A percentile compares a stretch with the other conserved stretches of the same genome.
phyloP scores from a whole-genome alignment of 371 early-diverging fungal genomes.

The Mortierella sp. region DNA sequence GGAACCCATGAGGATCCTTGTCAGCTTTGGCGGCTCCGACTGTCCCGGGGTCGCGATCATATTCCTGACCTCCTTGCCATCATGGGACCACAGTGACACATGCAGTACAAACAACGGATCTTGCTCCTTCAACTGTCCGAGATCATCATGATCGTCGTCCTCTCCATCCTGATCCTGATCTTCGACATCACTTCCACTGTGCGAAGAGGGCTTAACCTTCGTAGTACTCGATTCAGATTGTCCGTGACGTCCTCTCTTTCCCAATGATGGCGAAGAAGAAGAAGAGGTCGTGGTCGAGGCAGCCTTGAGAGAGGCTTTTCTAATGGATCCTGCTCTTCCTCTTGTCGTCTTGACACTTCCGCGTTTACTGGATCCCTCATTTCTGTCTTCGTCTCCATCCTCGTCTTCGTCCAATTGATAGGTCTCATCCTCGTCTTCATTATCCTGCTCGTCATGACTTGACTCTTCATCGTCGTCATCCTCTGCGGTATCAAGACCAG shows the following conservation, averaged over 20 bases:
- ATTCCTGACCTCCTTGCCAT: slow-evolving; percentile 64
- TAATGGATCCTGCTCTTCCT: slow-evolving; percentile 12
- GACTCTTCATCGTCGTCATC: slow-evolving; percentile 5
- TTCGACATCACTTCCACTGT: slow-evolving; percentile 15
- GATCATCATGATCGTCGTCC: slow-evolving; percentile 1
- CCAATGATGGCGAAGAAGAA: slow-evolving; percentile 16
- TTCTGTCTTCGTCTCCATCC: slow-evolving; percentile 1
- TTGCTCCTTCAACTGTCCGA: slow-evolving; percentile 6
- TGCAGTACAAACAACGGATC: slow-evolving; percentile 81
- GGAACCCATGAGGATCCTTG: slow-evolving; percentile 81
- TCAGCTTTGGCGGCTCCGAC: slow-evolving; percentile 66
- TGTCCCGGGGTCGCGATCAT: slow-evolving; percentile 60
- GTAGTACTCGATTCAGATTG: neutral
- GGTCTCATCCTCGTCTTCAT: slow-evolving; percentile 15
- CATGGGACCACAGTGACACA: slow-evolving; percentile 81
- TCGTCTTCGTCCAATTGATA: slow-evolving; percentile 24
- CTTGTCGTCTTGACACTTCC: neutral
- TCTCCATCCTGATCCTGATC: slow-evolving; percentile 1
- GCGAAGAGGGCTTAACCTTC: slow-evolving; percentile 13
- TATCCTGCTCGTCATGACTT: slow-evolving; percentile 8
- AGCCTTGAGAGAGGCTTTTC: too few species aligned
- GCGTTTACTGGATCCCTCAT: too few species aligned
- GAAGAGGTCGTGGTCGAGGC: too few species aligned
- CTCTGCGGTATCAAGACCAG: too few species aligned
- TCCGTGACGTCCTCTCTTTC: slow-evolving; percentile 15